Evolutionary conservation across 139 green algal species (phyloP).

Genomic region (Desmodesmus armatus): DNA sequence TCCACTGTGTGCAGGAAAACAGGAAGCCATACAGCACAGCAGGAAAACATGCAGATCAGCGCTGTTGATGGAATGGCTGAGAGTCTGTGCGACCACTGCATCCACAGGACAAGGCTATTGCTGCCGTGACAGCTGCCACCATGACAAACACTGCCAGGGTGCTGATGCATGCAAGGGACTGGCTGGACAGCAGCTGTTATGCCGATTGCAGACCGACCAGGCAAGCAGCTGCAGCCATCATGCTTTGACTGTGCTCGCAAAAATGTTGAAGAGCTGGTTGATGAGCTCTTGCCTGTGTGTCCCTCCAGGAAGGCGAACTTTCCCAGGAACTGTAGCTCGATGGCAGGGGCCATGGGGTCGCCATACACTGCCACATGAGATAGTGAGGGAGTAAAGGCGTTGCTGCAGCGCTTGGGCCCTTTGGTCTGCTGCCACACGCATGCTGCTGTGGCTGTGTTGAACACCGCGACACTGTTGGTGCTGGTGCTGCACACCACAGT

Average conservation of each 20-base stretch:
- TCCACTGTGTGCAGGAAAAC: not conserved
- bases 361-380: slow-evolving; percentile 37
- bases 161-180: not conserved
- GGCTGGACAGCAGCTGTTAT: not conserved
- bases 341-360: slow-evolving; percentile 18
- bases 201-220: too few relatives aligned
- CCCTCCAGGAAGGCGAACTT: slow-evolving; percentile 44
- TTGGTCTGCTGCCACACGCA: not conserved
- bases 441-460: not conserved
- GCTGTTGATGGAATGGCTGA: too few relatives aligned
- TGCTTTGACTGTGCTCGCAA: not conserved
- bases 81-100: too few relatives aligned
- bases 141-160: too few relatives aligned
- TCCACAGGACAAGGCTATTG: too few relatives aligned
- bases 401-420: slow-evolving; percentile 18
- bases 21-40: too few relatives aligned
- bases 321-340: slow-evolving; percentile 34
- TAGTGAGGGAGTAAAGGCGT: slow-evolving; percentile 3
- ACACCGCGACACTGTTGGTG: slow-evolving; percentile 10
- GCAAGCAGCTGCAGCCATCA: not conserved
- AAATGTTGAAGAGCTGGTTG: too few relatives aligned
- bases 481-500: not conserved
- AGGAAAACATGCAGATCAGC: too few relatives aligned
- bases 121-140: too few relatives aligned
- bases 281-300: slow-evolving; percentile 2